Percentiles rank a stretch among this genome's conserved stretches.
Conservation (phyloP, 192 early-diverging fungal species). For the Chytriomyces hyalinus region DNA sequence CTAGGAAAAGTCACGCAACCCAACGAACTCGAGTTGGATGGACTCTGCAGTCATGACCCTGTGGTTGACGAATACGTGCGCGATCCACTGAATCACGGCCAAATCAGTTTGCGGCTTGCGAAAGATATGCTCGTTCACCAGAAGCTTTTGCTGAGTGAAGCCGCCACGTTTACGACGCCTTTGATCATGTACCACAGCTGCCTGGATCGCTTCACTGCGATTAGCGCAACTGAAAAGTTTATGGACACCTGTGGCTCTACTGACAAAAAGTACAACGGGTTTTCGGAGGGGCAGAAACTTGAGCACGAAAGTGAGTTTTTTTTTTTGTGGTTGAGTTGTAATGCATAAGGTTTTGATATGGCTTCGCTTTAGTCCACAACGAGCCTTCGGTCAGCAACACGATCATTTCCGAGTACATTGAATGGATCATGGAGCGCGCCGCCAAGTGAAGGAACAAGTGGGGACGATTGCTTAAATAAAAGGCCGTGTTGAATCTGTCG, state of each 20-base stretch:
- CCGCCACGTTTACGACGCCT: conserved; percentile 12
- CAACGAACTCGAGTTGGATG: conserved; percentile 19
- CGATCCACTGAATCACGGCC: conserved; percentile 21
- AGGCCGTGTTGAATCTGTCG: neutral
- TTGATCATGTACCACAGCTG: conserved; percentile 24
- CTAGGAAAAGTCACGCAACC: conserved; percentile 17
- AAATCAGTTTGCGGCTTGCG: conserved; percentile 2
- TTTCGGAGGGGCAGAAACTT: neutral
- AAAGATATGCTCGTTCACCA: conserved; percentile 23
- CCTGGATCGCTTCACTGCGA: neutral
- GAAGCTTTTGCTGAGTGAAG: neutral
- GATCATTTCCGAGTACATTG: conserved; percentile 29
- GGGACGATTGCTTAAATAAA: neutral
- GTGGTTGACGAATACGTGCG: conserved; percentile 20
- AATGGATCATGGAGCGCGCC: conserved; percentile 29
- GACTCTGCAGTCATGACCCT: conserved; percentile 22
- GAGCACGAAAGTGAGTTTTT: conserved; percentile 28
- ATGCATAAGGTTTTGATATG: neutral
- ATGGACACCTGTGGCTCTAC: neutral
- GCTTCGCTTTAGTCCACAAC: conserved; percentile 26
- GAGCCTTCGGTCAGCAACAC: conserved; percentile 22
- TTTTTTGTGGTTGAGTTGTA: neutral
- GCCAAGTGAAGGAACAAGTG: neutral
- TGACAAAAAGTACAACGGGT: conserved; percentile 33
- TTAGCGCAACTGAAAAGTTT: conserved; percentile 9